These are phyloP conservation scores for Boletus vermiculosoides DNA, from an alignment of 768 basidiomycete species.

Conservation along the genomic window DNA sequence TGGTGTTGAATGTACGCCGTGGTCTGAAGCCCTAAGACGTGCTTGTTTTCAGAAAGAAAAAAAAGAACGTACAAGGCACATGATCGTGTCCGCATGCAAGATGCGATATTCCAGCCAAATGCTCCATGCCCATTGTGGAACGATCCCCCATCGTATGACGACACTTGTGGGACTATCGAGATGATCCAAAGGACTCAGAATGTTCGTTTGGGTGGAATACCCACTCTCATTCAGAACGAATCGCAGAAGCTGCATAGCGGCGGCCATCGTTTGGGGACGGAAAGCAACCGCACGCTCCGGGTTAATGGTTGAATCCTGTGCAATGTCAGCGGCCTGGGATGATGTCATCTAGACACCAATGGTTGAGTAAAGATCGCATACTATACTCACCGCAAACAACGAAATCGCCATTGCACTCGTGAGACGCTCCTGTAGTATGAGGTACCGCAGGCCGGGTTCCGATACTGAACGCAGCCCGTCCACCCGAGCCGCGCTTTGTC, in stretches of 20 bases:
- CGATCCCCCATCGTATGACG: constrained; percentile 56
- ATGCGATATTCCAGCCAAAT: constrained; percentile 56
- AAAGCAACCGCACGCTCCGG: constrained; percentile 22
- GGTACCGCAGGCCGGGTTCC: constrained; percentile 4
- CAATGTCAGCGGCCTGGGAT: constrained; percentile 25
- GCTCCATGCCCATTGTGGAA: constrained; percentile 64
- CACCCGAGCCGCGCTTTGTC: constrained; percentile 17
- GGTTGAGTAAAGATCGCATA: background rate
- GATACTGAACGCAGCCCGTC: constrained; percentile 9
- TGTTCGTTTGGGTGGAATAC: constrained; percentile 2
- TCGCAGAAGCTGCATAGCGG: constrained; percentile 46
- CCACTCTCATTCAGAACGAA: constrained; percentile 36
- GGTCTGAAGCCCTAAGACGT: constrained; percentile 38
- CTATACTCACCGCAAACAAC: constrained; percentile 35
- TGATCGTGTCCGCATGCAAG: constrained; percentile 48
- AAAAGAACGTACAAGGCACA: constrained; percentile 43
- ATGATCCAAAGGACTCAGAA: constrained; percentile 14
- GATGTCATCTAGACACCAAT: background rate
- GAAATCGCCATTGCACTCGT: constrained; percentile 36
- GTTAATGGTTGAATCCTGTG: background rate
- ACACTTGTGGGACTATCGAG: constrained; percentile 47
- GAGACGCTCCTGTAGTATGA: constrained; percentile 30
- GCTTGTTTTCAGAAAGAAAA: background rate
- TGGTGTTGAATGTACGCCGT: constrained; percentile 52
- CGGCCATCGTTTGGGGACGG: constrained; percentile 47